A percentile compares a stretch with the other conserved stretches of the same genome.
These are phyloP conservation scores for Endocalyx cinctus DNA, from an alignment of 2,329 filamentous ascomycete species.

Conservation along the genomic window DNA sequence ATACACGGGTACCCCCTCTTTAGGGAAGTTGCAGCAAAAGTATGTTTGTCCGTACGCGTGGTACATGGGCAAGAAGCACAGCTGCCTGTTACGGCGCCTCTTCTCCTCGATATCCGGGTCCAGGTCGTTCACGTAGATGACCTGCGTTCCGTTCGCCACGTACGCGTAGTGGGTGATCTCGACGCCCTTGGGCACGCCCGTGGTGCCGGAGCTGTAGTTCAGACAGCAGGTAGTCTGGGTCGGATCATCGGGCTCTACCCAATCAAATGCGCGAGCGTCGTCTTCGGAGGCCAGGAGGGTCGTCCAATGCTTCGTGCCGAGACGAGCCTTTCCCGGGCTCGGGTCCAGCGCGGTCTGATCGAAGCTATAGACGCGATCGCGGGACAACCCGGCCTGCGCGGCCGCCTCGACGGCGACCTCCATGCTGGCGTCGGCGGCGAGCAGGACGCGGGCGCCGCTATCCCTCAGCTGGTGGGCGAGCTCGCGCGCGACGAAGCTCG, in stretches of 20 bases:
- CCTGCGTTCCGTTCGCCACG: conserved; percentile 64
- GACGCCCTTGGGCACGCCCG: conserved; percentile 79
- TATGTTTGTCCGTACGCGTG: conserved; percentile 70
- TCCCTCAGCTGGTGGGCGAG: conserved; percentile 72
- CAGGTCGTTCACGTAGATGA: conserved; percentile 42
- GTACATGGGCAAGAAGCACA: conserved; percentile 75
- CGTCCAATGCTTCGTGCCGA: conserved; percentile 24
- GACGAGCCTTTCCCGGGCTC: conserved; percentile 17
- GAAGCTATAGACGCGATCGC: conserved; percentile 59
- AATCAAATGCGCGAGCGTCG: conserved; percentile 54
- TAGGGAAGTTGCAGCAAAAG: conserved; percentile 57
- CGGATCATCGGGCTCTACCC: conserved; percentile 52
- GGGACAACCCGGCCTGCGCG: conserved; percentile 48
- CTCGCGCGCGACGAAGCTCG: conserved; percentile 64
- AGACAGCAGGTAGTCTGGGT: conserved; percentile 58
- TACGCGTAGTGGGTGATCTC: conserved; percentile 76
- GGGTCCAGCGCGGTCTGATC: conserved; percentile 45
- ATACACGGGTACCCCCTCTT: conserved; percentile 62
- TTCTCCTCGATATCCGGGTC: conserved; percentile 45
- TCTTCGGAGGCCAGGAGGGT: conserved; percentile 19
- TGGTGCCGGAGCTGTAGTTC: conserved; percentile 78
- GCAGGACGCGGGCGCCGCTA: conserved; percentile 61
- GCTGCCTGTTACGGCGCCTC: conserved; percentile 32
- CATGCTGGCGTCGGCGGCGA: conserved; percentile 58
- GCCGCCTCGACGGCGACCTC: conserved; percentile 65